phyloP scores from a whole-genome alignment of 805 yeast genomes.

The Starmerella vitae region DNA sequence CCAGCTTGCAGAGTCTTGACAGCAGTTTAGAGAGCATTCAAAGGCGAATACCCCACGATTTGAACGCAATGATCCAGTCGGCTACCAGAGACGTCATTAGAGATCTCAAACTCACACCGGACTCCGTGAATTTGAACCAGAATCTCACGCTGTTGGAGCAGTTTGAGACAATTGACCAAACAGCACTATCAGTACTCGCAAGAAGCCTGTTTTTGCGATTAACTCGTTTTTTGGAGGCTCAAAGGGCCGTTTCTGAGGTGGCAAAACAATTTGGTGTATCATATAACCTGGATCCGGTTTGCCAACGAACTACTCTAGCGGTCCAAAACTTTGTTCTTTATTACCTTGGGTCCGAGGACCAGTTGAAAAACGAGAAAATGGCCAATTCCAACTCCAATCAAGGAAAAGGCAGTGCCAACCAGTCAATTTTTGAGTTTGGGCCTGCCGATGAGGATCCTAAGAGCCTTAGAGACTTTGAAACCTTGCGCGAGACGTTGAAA shows the following conservation, averaged over 20 bases:
- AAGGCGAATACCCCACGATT: constrained; percentile 2
- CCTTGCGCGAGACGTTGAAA: constrained; percentile 36
- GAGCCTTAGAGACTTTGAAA: constrained; percentile 25
- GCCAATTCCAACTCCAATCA: neutral
- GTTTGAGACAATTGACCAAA: constrained; percentile 12
- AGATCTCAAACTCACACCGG: constrained; percentile 13
- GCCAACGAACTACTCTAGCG: constrained; percentile 35
- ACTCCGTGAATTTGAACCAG: neutral
- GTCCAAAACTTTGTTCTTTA: constrained; percentile 20
- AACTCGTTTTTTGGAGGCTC: constrained; percentile 53
- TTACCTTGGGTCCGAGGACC: constrained; percentile 15
- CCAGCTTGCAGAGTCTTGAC: constrained; percentile 31
- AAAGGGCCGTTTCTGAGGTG: constrained; percentile 51
- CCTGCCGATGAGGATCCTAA: constrained; percentile 25
- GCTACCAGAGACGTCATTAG: constrained; percentile 7
- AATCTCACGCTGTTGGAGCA: constrained; percentile 15
- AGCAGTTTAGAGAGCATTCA: constrained; percentile 6
- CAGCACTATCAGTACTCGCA: constrained; percentile 55
- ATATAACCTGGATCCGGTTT: constrained; percentile 33
- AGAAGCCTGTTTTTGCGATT: constrained; percentile 54
- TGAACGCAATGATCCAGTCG: neutral
- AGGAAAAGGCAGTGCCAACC: constrained; percentile 2
- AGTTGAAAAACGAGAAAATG: neutral
- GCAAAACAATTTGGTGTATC: constrained; percentile 20
- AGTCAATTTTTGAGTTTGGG: constrained; percentile 18